Evolutionary conservation across 1,139 yeast species (phyloP), one percentile per base, ranked within the genome.

Genomic region (Taphrina communis): DNA sequence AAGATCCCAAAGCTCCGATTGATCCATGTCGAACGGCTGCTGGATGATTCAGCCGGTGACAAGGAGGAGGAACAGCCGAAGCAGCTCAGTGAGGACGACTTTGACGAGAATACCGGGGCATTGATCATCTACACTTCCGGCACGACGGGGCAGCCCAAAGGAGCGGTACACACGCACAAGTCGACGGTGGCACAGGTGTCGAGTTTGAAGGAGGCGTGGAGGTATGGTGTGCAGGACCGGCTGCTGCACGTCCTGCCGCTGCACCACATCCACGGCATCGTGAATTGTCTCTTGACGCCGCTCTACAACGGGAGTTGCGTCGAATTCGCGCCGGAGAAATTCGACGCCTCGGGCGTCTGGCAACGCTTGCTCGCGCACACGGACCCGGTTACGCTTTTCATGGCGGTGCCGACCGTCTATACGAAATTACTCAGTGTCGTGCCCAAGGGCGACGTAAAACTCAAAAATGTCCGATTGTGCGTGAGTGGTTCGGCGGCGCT

Each of bases 401-500:
- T 80, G 19, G 80, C 80, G 9, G 80, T 78, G 14, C 80, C 80
- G n/a, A 78, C 80, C 11, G 77, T 78, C 42, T 78, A 78, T 72
- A 74, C 79, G 5, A 65, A 66, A 7, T 39, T 69, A 12, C 31
- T 66, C 17, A 53, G 59, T 38, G 68, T 59, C n/a, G 65, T 55
- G 11, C 67, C 67, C 21, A 39, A 14, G 46, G 65, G 46, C 31
- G 46, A 61, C 11, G 59, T 46, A 2, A 46, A 63, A 25, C 46
- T 63, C 25, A 31, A 38, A n/a, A 57, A 70, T 8, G 68, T 77
- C 53, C 66, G 75, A 42, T 73, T 78, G 55, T 79, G 77, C 39
- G 77, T 78, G 79, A 77, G 80, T 68, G 80, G 80, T 4, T 77
- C 80, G 5, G 80, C 80, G 4, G 80, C 80, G 2, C 74, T 78